Conservation (phyloP, 345 rosid species). For the Acer campestre region DNA sequence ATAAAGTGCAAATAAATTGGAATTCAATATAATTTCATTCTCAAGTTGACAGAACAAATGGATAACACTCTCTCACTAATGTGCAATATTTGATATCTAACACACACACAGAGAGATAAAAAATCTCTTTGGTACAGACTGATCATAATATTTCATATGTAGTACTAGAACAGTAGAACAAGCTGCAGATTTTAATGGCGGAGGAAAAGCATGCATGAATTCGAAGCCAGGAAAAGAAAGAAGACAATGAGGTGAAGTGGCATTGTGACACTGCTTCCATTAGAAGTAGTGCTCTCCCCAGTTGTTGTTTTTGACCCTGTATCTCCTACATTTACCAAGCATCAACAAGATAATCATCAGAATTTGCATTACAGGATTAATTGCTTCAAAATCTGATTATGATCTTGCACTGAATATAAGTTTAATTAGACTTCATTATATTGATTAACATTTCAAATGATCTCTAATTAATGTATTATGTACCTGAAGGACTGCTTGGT, state of each 20-base stretch:
- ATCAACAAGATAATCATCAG: background rate
- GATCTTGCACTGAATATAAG: background rate
- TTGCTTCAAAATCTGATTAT: too few relatives aligned
- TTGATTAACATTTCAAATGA: background rate
- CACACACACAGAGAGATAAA: background rate
- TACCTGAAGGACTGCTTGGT: conserved; percentile 34
- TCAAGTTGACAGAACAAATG: too few relatives aligned
- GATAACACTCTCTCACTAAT: background rate
- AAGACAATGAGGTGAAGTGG: conserved; percentile 7
- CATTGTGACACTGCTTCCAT: conserved; percentile 8
- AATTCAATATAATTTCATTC: background rate
- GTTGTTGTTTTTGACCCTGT: conserved; percentile 41
- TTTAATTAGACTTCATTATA: background rate
- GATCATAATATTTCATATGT: background rate
- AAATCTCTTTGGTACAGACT: background rate
- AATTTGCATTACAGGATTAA: too few relatives aligned
- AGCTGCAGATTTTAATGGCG: background rate
- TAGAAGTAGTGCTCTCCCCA: background rate
- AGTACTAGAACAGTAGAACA: background rate
- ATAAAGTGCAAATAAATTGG: too few relatives aligned
- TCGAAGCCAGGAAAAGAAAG: background rate
- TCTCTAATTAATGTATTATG: too few relatives aligned
- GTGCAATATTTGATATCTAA: background rate
- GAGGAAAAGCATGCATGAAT: conserved; percentile 13
- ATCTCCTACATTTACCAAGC: conserved; percentile 22